Percentiles rank a stretch among this genome's conserved stretches.
phyloP scores from a whole-genome alignment of 768 basidiomycete genomes.

The Pleurotus pulmonarius region DNA sequence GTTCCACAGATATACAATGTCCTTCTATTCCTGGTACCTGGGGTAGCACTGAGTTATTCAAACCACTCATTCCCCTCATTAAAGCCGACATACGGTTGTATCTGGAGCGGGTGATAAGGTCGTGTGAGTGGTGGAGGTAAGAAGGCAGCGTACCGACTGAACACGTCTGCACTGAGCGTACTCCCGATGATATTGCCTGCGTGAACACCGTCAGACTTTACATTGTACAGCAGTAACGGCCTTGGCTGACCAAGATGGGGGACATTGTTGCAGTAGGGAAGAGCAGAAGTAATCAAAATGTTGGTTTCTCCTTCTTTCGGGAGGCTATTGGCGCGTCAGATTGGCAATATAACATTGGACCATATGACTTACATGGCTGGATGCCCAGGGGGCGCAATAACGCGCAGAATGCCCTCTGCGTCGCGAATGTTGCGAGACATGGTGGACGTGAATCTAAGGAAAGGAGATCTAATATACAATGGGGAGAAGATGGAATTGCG shows the following conservation, averaged over 20 bases:
- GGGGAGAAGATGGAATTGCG: slow-evolving; percentile 5
- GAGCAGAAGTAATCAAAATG: slow-evolving; percentile 88
- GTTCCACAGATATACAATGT: slow-evolving; percentile 97
- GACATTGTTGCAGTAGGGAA: slow-evolving; percentile 97
- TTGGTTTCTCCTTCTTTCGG: slow-evolving; percentile 88
- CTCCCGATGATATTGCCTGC: slow-evolving; percentile 91
- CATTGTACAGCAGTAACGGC: slow-evolving; percentile 7
- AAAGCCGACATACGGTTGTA: slow-evolving; percentile 51
- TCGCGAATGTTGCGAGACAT: slow-evolving; percentile 57
- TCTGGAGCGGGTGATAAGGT: slow-evolving; percentile 26
- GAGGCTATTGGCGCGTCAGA: slow-evolving; percentile 28
- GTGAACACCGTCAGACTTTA: slow-evolving; percentile 9
- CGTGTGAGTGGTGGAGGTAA: neutral
- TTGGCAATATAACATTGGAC: slow-evolving; percentile 11
- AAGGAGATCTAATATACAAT: slow-evolving; percentile 14
- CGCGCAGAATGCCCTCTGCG: slow-evolving; percentile 44
- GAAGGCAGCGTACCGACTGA: slow-evolving; percentile 71
- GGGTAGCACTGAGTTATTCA: neutral
- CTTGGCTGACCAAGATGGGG: slow-evolving; percentile 78
- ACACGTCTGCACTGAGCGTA: slow-evolving; percentile 95
- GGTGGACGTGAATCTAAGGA: slow-evolving; percentile 6
- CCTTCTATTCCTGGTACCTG: slow-evolving; percentile 76
- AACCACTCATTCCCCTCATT: slow-evolving; percentile 5
- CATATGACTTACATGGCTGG: slow-evolving; percentile 39
- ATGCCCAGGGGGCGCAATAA: slow-evolving; percentile 49